Conservation (phyloP, 768 basidiomycete genomes). For the Amanita fuliginea region DNA sequence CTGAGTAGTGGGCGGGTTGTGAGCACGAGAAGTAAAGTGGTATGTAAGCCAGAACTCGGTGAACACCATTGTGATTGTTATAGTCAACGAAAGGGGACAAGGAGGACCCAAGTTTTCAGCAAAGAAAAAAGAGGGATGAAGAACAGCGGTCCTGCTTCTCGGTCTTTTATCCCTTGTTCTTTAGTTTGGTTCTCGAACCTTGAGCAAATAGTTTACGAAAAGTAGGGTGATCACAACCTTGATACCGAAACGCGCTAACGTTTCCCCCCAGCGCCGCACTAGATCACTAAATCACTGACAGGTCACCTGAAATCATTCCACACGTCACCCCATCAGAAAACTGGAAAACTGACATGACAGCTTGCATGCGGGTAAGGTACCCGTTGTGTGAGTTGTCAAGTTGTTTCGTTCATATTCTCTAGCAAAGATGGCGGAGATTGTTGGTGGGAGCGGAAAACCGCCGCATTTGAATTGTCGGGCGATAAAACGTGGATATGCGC, state of each 20-base stretch:
- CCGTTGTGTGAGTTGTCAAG: too few species aligned
- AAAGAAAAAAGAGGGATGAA: background rate
- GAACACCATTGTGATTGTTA: background rate
- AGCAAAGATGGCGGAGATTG: too few species aligned
- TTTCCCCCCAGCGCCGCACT: too few species aligned
- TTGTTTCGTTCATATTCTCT: too few species aligned
- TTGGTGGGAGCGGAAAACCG: too few species aligned
- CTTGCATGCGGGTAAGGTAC: too few species aligned
- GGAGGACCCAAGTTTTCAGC: background rate
- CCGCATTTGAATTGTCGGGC: background rate
- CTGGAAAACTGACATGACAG: too few species aligned
- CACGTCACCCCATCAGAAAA: background rate
- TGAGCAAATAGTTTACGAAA: background rate
- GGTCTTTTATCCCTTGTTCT: background rate
- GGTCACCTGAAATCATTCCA: background rate
- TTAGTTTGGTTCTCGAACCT: background rate
- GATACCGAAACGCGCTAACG: too few species aligned
- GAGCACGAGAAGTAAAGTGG: conserved; percentile 32
- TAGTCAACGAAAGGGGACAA: background rate
- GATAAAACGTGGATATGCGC: background rate
- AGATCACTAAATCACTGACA: background rate
- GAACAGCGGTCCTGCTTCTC: too few species aligned
- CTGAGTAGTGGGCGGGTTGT: conserved; percentile 30
- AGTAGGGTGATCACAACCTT: background rate
- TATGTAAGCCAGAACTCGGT: conserved; percentile 39